Evolutionary conservation across 208 protist species (phyloP).

Genomic region (Naegleria fowleri): DNA sequence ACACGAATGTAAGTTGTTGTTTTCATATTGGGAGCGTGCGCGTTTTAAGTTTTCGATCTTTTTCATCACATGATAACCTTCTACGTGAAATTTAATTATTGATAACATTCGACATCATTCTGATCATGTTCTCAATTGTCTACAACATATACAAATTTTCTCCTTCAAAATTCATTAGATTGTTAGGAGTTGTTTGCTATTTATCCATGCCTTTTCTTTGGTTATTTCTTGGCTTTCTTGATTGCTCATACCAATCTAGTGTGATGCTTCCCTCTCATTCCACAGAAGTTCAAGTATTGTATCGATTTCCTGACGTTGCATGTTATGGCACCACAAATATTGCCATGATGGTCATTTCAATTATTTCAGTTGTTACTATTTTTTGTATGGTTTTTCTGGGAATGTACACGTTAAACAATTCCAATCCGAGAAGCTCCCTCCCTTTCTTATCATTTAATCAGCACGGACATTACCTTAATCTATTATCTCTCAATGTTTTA

Average conservation of each 20-base stretch:
- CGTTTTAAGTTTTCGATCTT: too few species aligned
- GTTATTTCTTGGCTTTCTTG: neutral
- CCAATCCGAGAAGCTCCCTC: neutral
- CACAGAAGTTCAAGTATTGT: neutral
- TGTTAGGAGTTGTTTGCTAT: too few species aligned
- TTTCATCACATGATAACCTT: too few species aligned
- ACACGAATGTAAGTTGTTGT: neutral
- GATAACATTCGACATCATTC: too few species aligned
- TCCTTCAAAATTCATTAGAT: too few species aligned
- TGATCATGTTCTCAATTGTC: too few species aligned
- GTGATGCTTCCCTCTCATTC: neutral
- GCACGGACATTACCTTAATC: neutral
- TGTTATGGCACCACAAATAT: neutral
- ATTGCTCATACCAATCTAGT: neutral
- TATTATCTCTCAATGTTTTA: neutral
- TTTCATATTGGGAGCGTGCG: too few species aligned
- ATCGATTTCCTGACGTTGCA: neutral
- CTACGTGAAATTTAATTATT: too few species aligned
- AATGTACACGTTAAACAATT: neutral
- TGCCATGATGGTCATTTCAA: neutral
- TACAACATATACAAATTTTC: too few species aligned
- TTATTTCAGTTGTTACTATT: neutral
- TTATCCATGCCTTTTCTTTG: neutral
- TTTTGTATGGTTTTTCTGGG: neutral
- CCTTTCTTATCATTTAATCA: neutral